phyloP scores from a whole-genome alignment of 2,329 filamentous ascomycete genomes.

The Penicillium sp. region DNA sequence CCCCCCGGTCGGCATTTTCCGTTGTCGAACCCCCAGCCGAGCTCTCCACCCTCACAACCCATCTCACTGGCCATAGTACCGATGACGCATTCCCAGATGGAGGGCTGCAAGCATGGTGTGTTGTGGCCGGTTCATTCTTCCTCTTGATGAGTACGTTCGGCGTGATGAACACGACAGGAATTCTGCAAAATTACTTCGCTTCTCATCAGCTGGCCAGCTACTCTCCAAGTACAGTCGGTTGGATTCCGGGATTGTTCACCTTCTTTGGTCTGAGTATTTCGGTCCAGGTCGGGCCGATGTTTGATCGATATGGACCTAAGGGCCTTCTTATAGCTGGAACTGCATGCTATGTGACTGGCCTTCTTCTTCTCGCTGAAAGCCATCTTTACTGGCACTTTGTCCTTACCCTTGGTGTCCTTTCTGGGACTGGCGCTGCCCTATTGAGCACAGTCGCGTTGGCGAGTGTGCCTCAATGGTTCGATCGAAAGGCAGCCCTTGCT shows the following conservation, averaged over 20 bases:
- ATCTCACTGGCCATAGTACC: constrained; percentile 16
- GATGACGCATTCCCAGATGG: constrained; percentile 34
- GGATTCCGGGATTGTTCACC: constrained; percentile 50
- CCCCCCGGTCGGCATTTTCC: constrained; percentile 18
- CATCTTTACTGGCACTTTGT: constrained; percentile 51
- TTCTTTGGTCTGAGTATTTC: constrained; percentile 46
- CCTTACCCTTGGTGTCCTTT: constrained; percentile 39
- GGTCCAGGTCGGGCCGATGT: constrained; percentile 51
- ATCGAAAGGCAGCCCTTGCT: constrained; percentile 38
- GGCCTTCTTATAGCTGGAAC: constrained; percentile 43
- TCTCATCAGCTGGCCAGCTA: constrained; percentile 46
- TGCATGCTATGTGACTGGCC: constrained; percentile 38
- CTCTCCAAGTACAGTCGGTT: constrained; percentile 47
- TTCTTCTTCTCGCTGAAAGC: constrained; percentile 50
- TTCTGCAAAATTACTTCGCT: constrained; percentile 49
- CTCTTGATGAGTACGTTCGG: constrained; percentile 43
- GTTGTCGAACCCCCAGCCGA: constrained; percentile 19
- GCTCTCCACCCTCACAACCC: constrained; percentile 18
- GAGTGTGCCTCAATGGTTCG: constrained; percentile 44
- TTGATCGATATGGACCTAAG: constrained; percentile 49
- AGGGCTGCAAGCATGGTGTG: constrained; percentile 36
- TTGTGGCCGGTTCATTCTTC: constrained; percentile 38
- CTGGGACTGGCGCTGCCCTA: constrained; percentile 36
- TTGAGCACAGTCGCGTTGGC: constrained; percentile 40
- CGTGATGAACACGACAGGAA: constrained; percentile 51